phyloP scores from a whole-genome alignment of 148 eudicot genomes.

The Nyssa sinensis region DNA sequence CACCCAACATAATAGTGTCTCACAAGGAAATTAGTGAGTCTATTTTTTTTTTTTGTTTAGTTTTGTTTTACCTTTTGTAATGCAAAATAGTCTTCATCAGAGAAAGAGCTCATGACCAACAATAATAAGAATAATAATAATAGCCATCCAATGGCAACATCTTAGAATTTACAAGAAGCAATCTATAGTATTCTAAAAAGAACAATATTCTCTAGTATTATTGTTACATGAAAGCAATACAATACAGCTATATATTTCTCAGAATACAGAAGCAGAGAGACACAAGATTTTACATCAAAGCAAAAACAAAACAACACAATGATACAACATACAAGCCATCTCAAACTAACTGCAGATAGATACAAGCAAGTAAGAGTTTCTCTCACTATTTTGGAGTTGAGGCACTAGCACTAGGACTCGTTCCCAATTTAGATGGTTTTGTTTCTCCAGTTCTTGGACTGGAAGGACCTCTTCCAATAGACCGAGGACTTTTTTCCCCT shows the following conservation, averaged over 20 bases:
- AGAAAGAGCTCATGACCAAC: no score
- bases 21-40: no score
- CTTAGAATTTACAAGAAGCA: conserved; percentile 2
- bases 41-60: no score
- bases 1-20: no score
- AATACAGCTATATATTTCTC: not conserved
- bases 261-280: not conserved
- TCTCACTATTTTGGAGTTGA: conserved; percentile 19
- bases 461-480: conserved; percentile 35
- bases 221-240: conserved; percentile 7
- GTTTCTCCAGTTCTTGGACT: conserved; percentile 49
- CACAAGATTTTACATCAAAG: conserved; percentile 19
- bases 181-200: not conserved
- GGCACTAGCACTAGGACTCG: conserved; percentile 34
- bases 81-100: no score
- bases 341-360: conserved; percentile 8
- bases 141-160: not conserved
- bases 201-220: conserved; percentile 1
- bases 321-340: conserved; percentile 17
- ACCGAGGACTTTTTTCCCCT: conserved; percentile 38
- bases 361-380: conserved; percentile 1
- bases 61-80: no score
- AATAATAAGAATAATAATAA: no score
- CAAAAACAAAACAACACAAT: not conserved
- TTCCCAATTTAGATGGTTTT: conserved; percentile 51